phyloP scores from a whole-genome alignment of 1,284 basidiomycete species.

The Fomitopsis betulina region DNA sequence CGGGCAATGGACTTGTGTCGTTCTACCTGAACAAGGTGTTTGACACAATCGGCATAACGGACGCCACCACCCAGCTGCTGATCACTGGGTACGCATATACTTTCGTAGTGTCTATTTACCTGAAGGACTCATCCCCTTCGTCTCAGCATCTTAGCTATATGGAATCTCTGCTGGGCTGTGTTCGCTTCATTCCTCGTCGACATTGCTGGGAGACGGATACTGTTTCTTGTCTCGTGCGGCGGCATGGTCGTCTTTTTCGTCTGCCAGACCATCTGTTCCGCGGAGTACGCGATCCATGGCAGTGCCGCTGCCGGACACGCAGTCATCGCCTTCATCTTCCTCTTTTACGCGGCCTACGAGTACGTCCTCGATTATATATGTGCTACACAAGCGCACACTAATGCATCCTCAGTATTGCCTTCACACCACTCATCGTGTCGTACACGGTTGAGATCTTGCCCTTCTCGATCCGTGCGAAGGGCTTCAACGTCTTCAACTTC shows the following conservation, averaged over 20 bases:
- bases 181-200: slow-evolving; percentile 56
- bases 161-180: slow-evolving; percentile 66
- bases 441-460: slow-evolving; percentile 77
- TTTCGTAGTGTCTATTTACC: slow-evolving; percentile 29
- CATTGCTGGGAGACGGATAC: slow-evolving; percentile 52
- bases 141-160: slow-evolving; percentile 59
- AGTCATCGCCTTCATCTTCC: slow-evolving; percentile 75
- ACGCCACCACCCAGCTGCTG: slow-evolving; percentile 47
- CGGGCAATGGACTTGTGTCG: slow-evolving; percentile 70
- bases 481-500: slow-evolving; percentile 71
- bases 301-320: slow-evolving; percentile 48
- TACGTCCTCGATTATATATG: slow-evolving; percentile 26
- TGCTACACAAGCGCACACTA: background rate
- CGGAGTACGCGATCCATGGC: slow-evolving; percentile 46
- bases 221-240: slow-evolving; percentile 58
- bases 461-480: slow-evolving; percentile 71
- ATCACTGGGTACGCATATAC: slow-evolving; percentile 28
- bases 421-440: slow-evolving; percentile 68
- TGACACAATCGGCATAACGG: slow-evolving; percentile 64
- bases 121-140: background rate
- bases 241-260: slow-evolving; percentile 69
- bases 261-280: slow-evolving; percentile 72
- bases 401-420: slow-evolving; percentile 47
- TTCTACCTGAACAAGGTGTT: slow-evolving; percentile 75
- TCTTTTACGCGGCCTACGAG: slow-evolving; percentile 70